Evolutionary conservation across 2,329 filamentous ascomycete genomes (phyloP).

Genomic region (Graphilbum fragrans): DNA sequence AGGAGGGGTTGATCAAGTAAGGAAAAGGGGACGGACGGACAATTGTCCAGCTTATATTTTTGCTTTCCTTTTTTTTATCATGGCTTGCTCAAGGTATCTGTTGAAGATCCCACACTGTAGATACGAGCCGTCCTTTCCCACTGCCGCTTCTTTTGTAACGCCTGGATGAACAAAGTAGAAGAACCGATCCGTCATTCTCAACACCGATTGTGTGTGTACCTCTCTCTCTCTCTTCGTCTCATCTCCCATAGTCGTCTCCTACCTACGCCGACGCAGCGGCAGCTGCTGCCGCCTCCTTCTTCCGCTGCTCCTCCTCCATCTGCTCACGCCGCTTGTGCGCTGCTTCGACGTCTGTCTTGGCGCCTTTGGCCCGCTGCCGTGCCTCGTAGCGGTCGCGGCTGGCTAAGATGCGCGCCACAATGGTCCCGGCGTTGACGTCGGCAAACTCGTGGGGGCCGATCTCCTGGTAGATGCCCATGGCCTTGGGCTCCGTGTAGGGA

Average conservation of each 20-base stretch:
- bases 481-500: conserved; percentile 69
- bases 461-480: conserved; percentile 73
- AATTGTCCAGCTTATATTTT: too few relatives aligned
- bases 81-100: not conserved
- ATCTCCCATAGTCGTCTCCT: not conserved
- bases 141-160: not conserved
- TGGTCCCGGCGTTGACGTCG: conserved; percentile 82
- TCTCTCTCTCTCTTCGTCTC: not conserved
- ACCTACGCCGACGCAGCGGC: not conserved
- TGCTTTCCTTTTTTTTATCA: not conserved
- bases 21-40: too few relatives aligned
- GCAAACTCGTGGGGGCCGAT: conserved; percentile 68
- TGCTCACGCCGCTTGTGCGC: conserved; percentile 49
- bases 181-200: too few relatives aligned
- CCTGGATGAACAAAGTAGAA: too few relatives aligned
- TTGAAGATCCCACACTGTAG: conserved; percentile 1
- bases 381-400: conserved; percentile 84
- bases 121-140: not conserved
- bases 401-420: conserved; percentile 81
- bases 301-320: conserved; percentile 45
- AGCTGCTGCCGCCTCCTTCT: conserved; percentile 25
- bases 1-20: too few relatives aligned
- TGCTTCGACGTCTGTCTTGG: conserved; percentile 69
- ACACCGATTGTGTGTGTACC: too few relatives aligned
- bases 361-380: conserved; percentile 76